Evolutionary conservation across 2,329 filamentous ascomycete genomes (phyloP).

Genomic region (Aspergillus melleus): DNA sequence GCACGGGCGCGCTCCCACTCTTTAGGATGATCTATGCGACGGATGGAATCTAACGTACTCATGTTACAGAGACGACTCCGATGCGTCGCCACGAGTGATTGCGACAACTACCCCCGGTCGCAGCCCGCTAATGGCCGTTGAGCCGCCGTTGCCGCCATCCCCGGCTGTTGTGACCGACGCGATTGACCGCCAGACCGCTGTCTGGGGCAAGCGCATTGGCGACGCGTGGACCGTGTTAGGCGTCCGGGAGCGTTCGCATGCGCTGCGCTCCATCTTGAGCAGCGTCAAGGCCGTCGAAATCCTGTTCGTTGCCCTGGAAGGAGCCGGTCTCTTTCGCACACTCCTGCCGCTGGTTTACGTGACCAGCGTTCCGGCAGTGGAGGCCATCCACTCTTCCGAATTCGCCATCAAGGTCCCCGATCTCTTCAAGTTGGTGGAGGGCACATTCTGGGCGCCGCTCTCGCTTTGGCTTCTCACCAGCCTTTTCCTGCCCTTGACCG

Average conservation of each 20-base stretch:
- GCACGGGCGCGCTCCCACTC: not conserved
- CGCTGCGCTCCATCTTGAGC: slow-evolving; percentile 68
- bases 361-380: slow-evolving; percentile 68
- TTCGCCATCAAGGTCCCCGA: slow-evolving; percentile 72
- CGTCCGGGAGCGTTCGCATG: slow-evolving; percentile 53
- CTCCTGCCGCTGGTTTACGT: slow-evolving; percentile 71
- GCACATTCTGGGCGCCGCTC: slow-evolving; percentile 80
- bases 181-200: slow-evolving; percentile 65
- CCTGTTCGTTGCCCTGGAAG: slow-evolving; percentile 68
- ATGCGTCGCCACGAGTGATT: slow-evolving; percentile 16
- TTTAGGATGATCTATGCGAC: not conserved
- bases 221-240: slow-evolving; percentile 38
- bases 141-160: slow-evolving; percentile 36
- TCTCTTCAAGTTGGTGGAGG: slow-evolving; percentile 73
- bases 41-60: not conserved
- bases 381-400: slow-evolving; percentile 56
- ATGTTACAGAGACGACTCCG: slow-evolving; percentile 18
- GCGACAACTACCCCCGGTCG: slow-evolving; percentile 18
- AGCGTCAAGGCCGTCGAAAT: slow-evolving; percentile 69
- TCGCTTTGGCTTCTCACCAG: slow-evolving; percentile 75
- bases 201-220: slow-evolving; percentile 35
- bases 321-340: slow-evolving; percentile 66
- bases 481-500: slow-evolving; percentile 66
- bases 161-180: slow-evolving; percentile 58
- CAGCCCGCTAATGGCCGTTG: slow-evolving; percentile 7